Evolutionary conservation across 1,284 basidiomycete genomes (phyloP).

Genomic region (Sporisorium sorghi): DNA sequence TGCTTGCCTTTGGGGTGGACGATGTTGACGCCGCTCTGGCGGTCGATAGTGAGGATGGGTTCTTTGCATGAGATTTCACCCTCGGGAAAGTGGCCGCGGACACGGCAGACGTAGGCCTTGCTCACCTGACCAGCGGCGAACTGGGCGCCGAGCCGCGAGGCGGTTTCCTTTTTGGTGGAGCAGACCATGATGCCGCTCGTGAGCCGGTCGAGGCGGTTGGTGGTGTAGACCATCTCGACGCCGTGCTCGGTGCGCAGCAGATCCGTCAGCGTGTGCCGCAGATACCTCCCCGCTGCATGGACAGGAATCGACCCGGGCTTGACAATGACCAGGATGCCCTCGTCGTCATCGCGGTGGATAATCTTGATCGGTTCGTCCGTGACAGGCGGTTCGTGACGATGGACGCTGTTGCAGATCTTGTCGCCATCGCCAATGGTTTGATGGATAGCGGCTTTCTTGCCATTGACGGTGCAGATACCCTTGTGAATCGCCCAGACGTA

Average conservation of each 20-base stretch:
- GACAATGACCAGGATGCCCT: conserved; percentile 86
- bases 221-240: conserved; percentile 84
- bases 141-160: conserved; percentile 74
- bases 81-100: conserved; percentile 71
- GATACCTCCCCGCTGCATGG: conserved; percentile 65
- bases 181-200: conserved; percentile 97
- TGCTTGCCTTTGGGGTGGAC: conserved; percentile 72
- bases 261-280: conserved; percentile 75
- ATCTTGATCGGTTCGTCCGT: conserved; percentile 86
- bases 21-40: conserved; percentile 94
- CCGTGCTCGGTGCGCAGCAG: conserved; percentile 87
- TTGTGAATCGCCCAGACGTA: conserved; percentile 78
- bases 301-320: conserved; percentile 68
- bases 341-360: conserved; percentile 80
- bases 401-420: conserved; percentile 87
- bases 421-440: conserved; percentile 88
- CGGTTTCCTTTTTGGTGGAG: conserved; percentile 80
- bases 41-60: conserved; percentile 89
- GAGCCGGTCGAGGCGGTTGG: conserved; percentile 92
- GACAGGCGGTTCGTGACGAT: conserved; percentile 95
- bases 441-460: conserved; percentile 81
- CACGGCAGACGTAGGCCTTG: conserved; percentile 65
- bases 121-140: conserved; percentile 78
- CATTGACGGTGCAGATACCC: conserved; percentile 95
- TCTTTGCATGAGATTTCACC: conserved; percentile 84